Base-by-base conservation (phyloP, 352 stramenopile genomes). In the Phytopythium montanum region DNA sequence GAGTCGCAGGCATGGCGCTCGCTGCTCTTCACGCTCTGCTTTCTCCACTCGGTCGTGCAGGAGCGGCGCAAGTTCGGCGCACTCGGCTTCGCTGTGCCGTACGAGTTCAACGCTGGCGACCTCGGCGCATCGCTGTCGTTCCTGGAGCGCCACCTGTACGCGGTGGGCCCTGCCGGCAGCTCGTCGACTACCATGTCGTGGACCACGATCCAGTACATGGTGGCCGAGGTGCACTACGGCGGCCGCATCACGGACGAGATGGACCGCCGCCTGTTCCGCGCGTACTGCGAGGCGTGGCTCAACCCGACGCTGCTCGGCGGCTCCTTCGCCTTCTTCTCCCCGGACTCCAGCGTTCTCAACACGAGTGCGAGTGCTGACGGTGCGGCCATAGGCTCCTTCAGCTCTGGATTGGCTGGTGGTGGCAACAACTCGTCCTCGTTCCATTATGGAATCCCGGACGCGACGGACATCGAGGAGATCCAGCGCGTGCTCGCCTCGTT, bases 141-240 rank as follows among this genome's bases (percentile, higher is more conserved):
- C 59, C 61, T 92, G 31, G 82, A 92, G 62, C 80, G 74, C 3
- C 80, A 91, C 66, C 62, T 92, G 59, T 90, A 88, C 65, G 73
- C 39, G 18, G 39, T 45, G 5, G 39, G 39, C 1, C 39, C 39
- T 23, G 18, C 76, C 23, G 12, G 49, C 28, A 39, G 28, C 26
- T 84, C 70, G 0, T 68, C 64, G 9, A 72, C 39, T 6, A 7
- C 60, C 4, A 60, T 84, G 12, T 87, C 74, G 28, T 94, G 82
- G 85, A 64, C 67, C 0, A 92, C 85, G 14, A 64, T 94, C 33
- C 82, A 91, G 66, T 94, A 92, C 59, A 91, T 94, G 80, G 71
- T 91, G 23, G 81, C 80, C 0, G 85, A 94, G 53, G 81, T 92
- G 36, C 80, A 94, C 57, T 94, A 94, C 48, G 85, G 85, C 44